Evolutionary conservation across 148 eudicot genomes (phyloP).

Genomic region (Oxyria digyna): DNA sequence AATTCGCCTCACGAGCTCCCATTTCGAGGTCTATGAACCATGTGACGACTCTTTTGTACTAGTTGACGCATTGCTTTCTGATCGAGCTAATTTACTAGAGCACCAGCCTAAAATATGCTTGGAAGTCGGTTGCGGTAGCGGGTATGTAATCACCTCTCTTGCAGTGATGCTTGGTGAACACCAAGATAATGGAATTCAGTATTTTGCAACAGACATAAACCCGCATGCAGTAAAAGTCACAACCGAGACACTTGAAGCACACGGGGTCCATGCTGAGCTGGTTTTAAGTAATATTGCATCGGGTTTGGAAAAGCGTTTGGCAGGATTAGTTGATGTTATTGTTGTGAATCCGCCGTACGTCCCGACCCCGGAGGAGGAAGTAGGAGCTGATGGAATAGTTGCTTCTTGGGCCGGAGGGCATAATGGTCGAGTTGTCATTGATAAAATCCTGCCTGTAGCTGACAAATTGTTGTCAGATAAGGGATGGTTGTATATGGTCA

Average conservation of each 20-base stretch:
- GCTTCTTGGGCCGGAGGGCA: conserved; percentile 98
- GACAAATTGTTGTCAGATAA: conserved; percentile 64
- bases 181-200: conserved; percentile 28
- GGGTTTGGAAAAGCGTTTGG: conserved; percentile 50
- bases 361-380: conserved; percentile 95
- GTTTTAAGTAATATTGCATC: conserved; percentile 58
- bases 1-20: conserved; percentile 71
- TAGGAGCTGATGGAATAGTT: conserved; percentile 64
- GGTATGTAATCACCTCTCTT: conserved; percentile 79
- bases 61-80: conserved; percentile 88
- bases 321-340: conserved; percentile 60
- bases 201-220: conserved; percentile 80
- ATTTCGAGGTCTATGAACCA: conserved; percentile 88
- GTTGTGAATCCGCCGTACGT: conserved; percentile 96
- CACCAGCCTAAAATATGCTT: conserved; percentile 60
- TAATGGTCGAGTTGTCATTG: conserved; percentile 79
- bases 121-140: conserved; percentile 95
- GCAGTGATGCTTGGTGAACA: conserved; percentile 65
- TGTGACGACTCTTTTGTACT: conserved; percentile 91
- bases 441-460: conserved; percentile 71
- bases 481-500: conserved; percentile 88
- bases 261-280: conserved; percentile 78
- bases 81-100: conserved; percentile 46
- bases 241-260: conserved; percentile 50
- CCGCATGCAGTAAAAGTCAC: conserved; percentile 66